Evolutionary conservation across 2,329 filamentous ascomycete genomes (phyloP), one percentile per base, ranked within the genome.

Genomic region (Diaporthe eres): DNA sequence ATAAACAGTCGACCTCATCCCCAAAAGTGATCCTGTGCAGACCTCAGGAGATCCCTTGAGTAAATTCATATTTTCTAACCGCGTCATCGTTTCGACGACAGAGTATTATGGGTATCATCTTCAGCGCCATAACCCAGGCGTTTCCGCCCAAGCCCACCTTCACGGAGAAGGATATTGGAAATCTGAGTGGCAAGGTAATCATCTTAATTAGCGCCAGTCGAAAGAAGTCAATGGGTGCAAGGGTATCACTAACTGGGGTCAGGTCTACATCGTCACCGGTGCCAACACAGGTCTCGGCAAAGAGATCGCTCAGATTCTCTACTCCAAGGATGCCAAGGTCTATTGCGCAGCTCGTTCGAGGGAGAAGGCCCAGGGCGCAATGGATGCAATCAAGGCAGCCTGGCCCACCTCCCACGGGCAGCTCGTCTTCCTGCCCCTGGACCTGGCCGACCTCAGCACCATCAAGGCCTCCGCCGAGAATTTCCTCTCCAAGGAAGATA

Each of bases 291-390:
- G 81, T 86, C 82, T 90, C 15, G 89, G 89, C 31, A 83, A 85
- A 67, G 87, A 89, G 78, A 82, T 90, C 10, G 81, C 82, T 39
- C 85, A 85, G 58, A 85, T 91, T 7, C 84, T 92, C 17, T 91
- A 90, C 79, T 78, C 81, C 4, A 84, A 84, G 37, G 86, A 89
- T 71, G 88, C 83, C 71, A 88, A 83, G 15, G 86, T 91, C 53
- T 91, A 90, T 79, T 79, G 90, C 67, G 87, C 87, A 4, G 86
- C 85, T 4, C 87, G 89, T 55, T 86, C 84, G 4, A 77, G 81
- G 57, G 78, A 82, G 22, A 87, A 87, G 77, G 86, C 83, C 47
- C 79, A 83, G 4, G 73, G 77, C 1, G 87, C 87, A 31, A 87
- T 90, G 58, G 79, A 81, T 8, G 76, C 79, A 15, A 86, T 90